Evolutionary conservation across 805 yeast genomes (phyloP).

Genomic region (Candida taoyuanica): DNA sequence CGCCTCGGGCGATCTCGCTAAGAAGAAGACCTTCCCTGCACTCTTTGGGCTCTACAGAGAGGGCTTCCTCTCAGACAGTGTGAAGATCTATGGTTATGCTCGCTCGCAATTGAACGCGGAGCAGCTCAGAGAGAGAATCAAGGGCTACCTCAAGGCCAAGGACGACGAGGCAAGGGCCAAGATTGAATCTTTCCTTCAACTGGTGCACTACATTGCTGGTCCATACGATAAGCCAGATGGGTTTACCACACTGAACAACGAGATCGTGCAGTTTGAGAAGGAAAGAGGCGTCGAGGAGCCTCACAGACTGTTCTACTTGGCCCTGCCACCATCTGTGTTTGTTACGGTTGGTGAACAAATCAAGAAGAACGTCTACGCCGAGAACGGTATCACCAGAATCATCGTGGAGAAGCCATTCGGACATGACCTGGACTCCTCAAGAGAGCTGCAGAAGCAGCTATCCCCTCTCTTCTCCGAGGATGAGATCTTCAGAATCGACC

Average conservation of each 20-base stretch:
- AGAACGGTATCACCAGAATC: constrained; percentile 67
- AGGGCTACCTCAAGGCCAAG: constrained; percentile 53
- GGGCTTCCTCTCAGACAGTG: constrained; percentile 66
- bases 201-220: constrained; percentile 69
- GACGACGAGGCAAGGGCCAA: constrained; percentile 39
- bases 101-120: constrained; percentile 67
- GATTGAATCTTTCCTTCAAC: constrained; percentile 57
- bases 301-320: constrained; percentile 86
- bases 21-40: constrained; percentile 92
- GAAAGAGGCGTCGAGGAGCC: constrained; percentile 42
- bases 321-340: constrained; percentile 92
- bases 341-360: constrained; percentile 70
- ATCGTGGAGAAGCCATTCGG: constrained; percentile 98
- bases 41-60: constrained; percentile 71
- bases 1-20: constrained; percentile 93
- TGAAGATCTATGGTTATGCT: constrained; percentile 87
- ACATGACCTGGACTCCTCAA: constrained; percentile 75
- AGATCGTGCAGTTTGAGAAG: constrained; percentile 56
- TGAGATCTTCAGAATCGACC: constrained; percentile 93
- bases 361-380: constrained; percentile 63
- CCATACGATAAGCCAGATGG: constrained; percentile 79
- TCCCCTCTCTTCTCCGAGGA: constrained; percentile 88
- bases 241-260: constrained; percentile 50
- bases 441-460: constrained; percentile 69
- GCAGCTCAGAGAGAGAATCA: constrained; percentile 65